Evolutionary conservation across 75 land plant genomes (phyloP), one percentile per base, ranked within the genome.

Genomic region (Gnetum montanum): DNA sequence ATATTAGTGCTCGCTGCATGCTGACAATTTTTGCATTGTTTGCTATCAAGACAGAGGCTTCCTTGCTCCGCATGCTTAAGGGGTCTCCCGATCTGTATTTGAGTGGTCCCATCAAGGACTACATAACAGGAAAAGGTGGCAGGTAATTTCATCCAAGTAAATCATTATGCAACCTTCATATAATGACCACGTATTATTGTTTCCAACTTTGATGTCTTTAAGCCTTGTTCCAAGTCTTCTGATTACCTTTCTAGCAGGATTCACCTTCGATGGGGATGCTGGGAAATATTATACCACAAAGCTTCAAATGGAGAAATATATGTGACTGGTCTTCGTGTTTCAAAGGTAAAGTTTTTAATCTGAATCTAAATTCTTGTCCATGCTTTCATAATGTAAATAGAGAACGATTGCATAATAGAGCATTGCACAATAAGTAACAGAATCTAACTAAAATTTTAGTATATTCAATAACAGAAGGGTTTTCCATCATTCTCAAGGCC

Each of bases 1-100:
- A 85, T 46, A 93, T 93, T 30, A 93, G 98, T 73, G 98, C 98
- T 40, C 86, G 98, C 8, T 93, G 98, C 52, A 93, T 93, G 98
- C 84, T 93, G 33, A 93, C 98, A 27, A 89, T 93, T 49, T 93
- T 93, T 57, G 60, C 90, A 26, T 67, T 93, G 41, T 93, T 93
- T 73, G 98, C 98, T 25, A 93, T 86, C 10, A 93, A 93, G 64
- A 93, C 98, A 2, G 92, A 93, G 65, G 98, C 98, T 34, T 93
- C 96, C 34, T 54, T 93, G 11, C 57, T 93, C 58, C 85, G 98
- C 15, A 93, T 93, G 98, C 75, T 93, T 50, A 93, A 90, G 62
- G 98, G 98, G 49, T 89, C 98, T 64, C 98, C 98, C 48, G 98
- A 93, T 61, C 51, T 85, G 36, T 84, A 81, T 33, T 75, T 93